Evolutionary conservation across 768 basidiomycete species (phyloP), one percentile per base, ranked within the genome.

Genomic region (Leccinum broughii): DNA sequence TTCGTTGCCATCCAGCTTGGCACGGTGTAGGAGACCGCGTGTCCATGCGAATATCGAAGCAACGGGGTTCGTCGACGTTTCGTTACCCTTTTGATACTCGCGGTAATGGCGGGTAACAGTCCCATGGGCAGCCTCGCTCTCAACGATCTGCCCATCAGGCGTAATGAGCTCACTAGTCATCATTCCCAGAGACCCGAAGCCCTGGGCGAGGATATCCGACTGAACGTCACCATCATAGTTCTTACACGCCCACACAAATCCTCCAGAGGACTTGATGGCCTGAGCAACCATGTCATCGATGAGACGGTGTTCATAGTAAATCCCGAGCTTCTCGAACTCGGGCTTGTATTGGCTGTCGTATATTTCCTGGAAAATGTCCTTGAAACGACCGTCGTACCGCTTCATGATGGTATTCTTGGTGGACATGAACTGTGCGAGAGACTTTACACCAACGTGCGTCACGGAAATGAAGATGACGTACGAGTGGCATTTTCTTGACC

Each of bases 21-120:
- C 95, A 65, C 95, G 89, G 78, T 94, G 93, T 56, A 93, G 77
- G 46, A 99, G 82, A 0, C 96, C 96, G 51, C 97, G 88, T 15
- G 96, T 98, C 96, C 96, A 99, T 8, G 96, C 96, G 69, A 95
- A 98, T 79, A 99, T 98, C 58, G 92, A 94, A 50, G 96, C 96
- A 66, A 98, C 95, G 44, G 96, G 95, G 84, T 99, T 99, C 51
- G 96, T 99, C 59, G 92, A 95, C 11, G 96, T 98, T 80, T 98
- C 97, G 60, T 89, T 88, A 54, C 96, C 96, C 81, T 98, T 96
- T 77, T 98, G 96, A 73, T 86, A 89, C 77, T 98, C 96, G 58
- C 96, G 89, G 77, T 95, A 99, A 78, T 98, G 96, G 41, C 96
- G 88, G 3, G 95, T 97, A 59, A 97, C 94, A 17, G 93, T 95